Evolutionary conservation across 2,329 filamentous ascomycete genomes (phyloP).

Genomic region (Aspergillus ochraceus): DNA sequence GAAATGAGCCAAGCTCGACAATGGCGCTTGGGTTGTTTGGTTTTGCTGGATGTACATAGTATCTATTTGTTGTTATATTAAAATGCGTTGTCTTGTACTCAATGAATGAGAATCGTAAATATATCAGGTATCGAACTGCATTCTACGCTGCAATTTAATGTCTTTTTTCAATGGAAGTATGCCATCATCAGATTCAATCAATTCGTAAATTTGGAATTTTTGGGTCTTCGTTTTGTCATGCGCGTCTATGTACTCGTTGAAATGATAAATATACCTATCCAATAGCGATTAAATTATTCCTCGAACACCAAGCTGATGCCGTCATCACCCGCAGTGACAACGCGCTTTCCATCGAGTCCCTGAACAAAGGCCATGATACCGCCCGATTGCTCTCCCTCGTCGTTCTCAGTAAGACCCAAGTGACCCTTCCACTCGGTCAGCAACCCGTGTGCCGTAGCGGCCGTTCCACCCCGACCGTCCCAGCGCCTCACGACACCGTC

Average conservation of each 20-base stretch:
- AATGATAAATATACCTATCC: conserved; percentile 2
- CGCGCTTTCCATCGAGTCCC: conserved; percentile 66
- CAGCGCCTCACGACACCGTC: conserved; percentile 88
- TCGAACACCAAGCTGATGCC: conserved; percentile 49
- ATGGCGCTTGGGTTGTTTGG: conserved; percentile 33
- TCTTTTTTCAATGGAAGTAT: no score
- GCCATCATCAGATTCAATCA: not conserved
- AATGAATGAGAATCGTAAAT: not conserved
- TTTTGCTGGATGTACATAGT: conserved; percentile 39
- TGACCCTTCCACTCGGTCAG: conserved; percentile 91
- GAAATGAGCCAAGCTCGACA: conserved; percentile 16
- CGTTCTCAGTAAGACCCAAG: conserved; percentile 39
- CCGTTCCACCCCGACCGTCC: conserved; percentile 73
- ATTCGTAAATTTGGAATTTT: not conserved
- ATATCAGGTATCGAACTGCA: not conserved
- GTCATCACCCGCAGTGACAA: conserved; percentile 92
- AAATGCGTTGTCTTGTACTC: conserved; percentile 13
- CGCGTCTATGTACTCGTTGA: conserved; percentile 15
- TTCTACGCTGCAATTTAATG: not conserved
- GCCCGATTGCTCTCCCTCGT: conserved; percentile 74
- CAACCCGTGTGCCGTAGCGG: conserved; percentile 67
- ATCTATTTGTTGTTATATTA: conserved; percentile 27
- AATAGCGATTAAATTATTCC: conserved; percentile 25
- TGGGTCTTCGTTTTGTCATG: not conserved
- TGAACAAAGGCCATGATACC: conserved; percentile 92